Conservation (phyloP, 2,329 filamentous ascomycete genomes). For the Cladosporium sp. region DNA sequence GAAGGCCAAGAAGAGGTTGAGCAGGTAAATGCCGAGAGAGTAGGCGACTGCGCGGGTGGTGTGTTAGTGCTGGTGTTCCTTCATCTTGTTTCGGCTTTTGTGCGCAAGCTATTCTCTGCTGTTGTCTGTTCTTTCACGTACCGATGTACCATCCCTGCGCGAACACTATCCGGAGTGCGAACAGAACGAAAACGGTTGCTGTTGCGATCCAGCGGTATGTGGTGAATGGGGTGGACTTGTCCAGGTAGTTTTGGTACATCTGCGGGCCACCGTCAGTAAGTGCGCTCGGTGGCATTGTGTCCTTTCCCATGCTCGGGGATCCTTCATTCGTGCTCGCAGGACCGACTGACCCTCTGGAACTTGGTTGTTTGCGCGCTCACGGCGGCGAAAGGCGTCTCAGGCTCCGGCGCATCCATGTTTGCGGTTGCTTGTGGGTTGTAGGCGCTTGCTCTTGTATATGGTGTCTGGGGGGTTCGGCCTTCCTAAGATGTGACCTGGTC, state of each 20-base stretch:
- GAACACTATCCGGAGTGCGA: slow-evolving; percentile 83
- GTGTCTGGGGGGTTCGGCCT: background rate
- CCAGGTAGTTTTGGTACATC: slow-evolving; percentile 92
- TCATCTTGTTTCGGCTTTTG: background rate
- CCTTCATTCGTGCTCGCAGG: background rate
- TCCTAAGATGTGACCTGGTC: background rate
- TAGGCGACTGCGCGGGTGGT: slow-evolving; percentile 68
- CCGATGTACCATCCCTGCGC: slow-evolving; percentile 99
- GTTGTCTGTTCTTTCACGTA: slow-evolving; percentile 40
- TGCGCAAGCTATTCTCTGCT: background rate
- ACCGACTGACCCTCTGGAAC: slow-evolving; percentile 53
- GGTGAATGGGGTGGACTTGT: slow-evolving; percentile 86
- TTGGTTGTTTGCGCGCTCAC: slow-evolving; percentile 80
- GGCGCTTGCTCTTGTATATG: background rate
- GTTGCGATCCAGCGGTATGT: slow-evolving; percentile 88
- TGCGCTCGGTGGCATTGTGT: background rate
- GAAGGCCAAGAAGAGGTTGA: slow-evolving; percentile 98
- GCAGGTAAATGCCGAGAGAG: slow-evolving; percentile 94
- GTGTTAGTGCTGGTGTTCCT: background rate
- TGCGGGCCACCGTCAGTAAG: slow-evolving; percentile 36
- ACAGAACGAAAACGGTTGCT: slow-evolving; percentile 67
- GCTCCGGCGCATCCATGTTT: slow-evolving; percentile 79
- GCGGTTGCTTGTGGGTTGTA: slow-evolving; percentile 10
- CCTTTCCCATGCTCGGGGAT: background rate
- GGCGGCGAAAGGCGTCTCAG: slow-evolving; percentile 88